Conservation (phyloP, 1,284 basidiomycete genomes). For the Ustilago vetiveriae region DNA sequence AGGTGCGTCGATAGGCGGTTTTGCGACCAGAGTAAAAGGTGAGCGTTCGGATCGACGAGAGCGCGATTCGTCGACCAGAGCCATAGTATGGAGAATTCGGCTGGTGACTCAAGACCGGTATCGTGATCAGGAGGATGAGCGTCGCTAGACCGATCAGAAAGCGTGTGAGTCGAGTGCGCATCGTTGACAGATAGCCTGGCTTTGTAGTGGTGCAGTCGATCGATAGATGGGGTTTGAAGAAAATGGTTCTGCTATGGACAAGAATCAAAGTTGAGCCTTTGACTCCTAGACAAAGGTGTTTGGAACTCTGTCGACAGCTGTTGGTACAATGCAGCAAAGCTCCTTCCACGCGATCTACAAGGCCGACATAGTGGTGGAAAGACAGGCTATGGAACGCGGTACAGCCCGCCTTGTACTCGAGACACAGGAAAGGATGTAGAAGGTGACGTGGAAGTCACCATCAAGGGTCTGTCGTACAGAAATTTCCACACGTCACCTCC, state of each 20-base stretch:
- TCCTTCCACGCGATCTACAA: no score
- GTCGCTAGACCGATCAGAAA: neutral
- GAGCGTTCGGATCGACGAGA: conserved; percentile 73
- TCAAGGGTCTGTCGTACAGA: neutral
- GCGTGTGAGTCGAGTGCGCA: neutral
- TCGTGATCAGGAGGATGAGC: neutral
- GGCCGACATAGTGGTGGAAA: no score
- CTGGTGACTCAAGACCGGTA: neutral
- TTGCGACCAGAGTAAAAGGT: conserved; percentile 79
- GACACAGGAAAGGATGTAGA: no score
- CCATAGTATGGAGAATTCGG: conserved; percentile 34
- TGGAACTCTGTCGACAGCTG: no score
- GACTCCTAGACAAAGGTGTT: no score
- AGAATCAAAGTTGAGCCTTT: no score
- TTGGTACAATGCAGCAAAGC: no score
- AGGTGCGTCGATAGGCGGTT: conserved; percentile 76
- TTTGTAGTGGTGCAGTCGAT: no score
- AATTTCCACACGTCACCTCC: conserved; percentile 4
- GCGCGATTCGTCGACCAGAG: conserved; percentile 25
- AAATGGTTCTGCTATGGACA: no score
- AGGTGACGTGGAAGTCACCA: conserved; percentile 22
- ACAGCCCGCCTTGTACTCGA: no score
- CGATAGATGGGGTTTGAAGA: no score
- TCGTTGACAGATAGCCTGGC: neutral
- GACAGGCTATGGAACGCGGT: no score